These are phyloP conservation scores for Aegilops bicornis DNA, from an alignment of 176 grass and related monocot genomes.

Conservation along the genomic window DNA sequence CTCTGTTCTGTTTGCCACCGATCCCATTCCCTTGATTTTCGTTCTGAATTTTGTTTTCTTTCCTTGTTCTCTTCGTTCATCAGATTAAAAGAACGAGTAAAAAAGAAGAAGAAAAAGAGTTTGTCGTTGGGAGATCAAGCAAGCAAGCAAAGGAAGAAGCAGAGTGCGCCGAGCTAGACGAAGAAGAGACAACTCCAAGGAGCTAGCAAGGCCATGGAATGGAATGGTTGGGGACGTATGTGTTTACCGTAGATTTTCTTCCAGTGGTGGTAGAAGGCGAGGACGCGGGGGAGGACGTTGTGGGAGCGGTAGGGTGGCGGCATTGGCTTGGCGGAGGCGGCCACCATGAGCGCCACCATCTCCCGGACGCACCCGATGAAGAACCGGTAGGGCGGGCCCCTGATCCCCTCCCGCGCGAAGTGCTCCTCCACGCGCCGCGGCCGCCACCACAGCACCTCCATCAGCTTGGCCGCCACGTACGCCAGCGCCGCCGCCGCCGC, in stretches of 20 bases:
- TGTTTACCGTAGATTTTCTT: constrained; percentile 92
- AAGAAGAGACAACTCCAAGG: no score
- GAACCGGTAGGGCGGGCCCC: constrained; percentile 89
- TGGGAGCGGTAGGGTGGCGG: constrained; percentile 67
- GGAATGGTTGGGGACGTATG: not conserved
- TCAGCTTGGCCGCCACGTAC: constrained; percentile 51
- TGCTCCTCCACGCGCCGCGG: constrained; percentile 82
- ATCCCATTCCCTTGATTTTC: not conserved
- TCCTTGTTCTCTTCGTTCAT: not conserved
- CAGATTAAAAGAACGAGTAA: not conserved
- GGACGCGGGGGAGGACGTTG: constrained; percentile 89
- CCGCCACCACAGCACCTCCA: constrained; percentile 93
- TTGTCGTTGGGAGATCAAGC: not conserved
- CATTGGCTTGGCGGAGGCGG: constrained; percentile 90
- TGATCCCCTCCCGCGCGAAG: constrained; percentile 83
- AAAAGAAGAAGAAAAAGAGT: not conserved
- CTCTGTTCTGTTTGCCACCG: not conserved
- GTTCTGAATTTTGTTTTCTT: not conserved
- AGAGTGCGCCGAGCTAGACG: not conserved
- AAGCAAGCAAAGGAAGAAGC: not conserved
- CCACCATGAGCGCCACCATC: constrained; percentile 89
- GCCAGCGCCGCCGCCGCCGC: constrained; percentile 1
- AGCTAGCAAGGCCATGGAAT: not conserved
- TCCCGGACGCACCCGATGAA: constrained; percentile 86
- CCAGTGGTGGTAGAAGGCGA: constrained; percentile 98